Conservation (phyloP, 495 filamentous ascomycete species). For the Opeltia flavorubescens region DNA sequence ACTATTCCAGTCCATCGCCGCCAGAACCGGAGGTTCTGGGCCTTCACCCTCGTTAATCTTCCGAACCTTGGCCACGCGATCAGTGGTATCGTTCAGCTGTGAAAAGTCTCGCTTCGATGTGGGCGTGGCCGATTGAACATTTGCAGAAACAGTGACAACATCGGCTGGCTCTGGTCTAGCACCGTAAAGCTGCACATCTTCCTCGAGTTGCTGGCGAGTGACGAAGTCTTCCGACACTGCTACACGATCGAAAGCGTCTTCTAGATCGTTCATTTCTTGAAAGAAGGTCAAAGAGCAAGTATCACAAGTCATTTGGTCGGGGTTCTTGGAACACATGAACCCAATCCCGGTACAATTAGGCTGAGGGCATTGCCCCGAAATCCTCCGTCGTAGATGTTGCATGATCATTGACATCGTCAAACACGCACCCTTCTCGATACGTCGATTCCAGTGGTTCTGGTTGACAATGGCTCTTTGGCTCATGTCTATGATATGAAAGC, state of each 20-base stretch:
- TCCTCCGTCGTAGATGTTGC: conserved; percentile 1
- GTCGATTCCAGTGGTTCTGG: conserved; percentile 10
- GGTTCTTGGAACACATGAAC: background rate
- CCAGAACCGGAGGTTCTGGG: background rate
- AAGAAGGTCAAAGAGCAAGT: conserved; percentile 4
- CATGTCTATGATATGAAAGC: conserved; percentile 11
- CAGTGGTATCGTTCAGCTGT: background rate
- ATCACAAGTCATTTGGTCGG: conserved; percentile 1
- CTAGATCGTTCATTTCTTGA: background rate
- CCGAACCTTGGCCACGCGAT: conserved; percentile 1
- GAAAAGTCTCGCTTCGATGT: background rate
- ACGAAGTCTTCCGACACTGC: conserved; percentile 3
- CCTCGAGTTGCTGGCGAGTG: conserved; percentile 3
- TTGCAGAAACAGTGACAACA: background rate
- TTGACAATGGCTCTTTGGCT: conserved; percentile 4
- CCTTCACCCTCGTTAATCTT: background rate
- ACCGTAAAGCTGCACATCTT: conserved; percentile 9
- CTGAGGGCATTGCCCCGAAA: conserved; percentile 12
- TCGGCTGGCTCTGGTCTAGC: conserved; percentile 8
- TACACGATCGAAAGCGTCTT: background rate
- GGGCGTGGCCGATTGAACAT: background rate
- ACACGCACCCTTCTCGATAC: conserved; percentile 8
- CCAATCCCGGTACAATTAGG: conserved; percentile 6
- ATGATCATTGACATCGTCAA: conserved; percentile 17
- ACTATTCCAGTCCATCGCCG: conserved; percentile 12